Percentiles rank a stretch among this genome's conserved stretches.
These are phyloP conservation scores for Cubamyces lactineus DNA, from an alignment of 768 basidiomycete genomes.

Conservation along the genomic window DNA sequence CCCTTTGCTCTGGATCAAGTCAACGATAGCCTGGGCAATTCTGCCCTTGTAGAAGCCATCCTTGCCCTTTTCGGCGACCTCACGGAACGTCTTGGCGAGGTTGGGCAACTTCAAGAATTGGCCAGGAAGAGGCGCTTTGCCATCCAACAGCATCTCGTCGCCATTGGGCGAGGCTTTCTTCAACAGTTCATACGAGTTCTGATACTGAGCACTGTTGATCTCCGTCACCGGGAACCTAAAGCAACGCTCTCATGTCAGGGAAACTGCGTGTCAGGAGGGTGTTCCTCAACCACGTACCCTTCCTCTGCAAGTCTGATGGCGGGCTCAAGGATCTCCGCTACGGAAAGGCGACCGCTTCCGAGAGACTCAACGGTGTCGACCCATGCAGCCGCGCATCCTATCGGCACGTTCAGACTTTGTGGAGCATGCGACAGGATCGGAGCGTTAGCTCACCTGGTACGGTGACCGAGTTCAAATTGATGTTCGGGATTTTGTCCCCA, in stretches of 20 bases:
- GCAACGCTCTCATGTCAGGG: background rate
- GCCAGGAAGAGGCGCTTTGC: conserved; percentile 82
- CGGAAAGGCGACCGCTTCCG: conserved; percentile 70
- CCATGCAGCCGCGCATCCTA: conserved; percentile 96
- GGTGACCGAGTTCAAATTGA: conserved; percentile 89
- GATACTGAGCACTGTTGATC: conserved; percentile 59
- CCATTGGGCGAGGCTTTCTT: conserved; percentile 85
- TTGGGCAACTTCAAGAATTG: conserved; percentile 82
- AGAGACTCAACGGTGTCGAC: conserved; percentile 83
- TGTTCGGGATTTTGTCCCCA: conserved; percentile 70
- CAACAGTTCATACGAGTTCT: conserved; percentile 67
- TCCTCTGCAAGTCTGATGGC: conserved; percentile 92
- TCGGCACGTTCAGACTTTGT: background rate
- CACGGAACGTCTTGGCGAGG: conserved; percentile 82
- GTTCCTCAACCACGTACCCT: conserved; percentile 53
- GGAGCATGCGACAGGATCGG: background rate
- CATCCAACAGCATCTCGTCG: conserved; percentile 83
- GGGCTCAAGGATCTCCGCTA: conserved; percentile 80
- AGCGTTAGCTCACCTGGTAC: conserved; percentile 61
- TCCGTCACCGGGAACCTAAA: conserved; percentile 88
- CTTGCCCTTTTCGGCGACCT: conserved; percentile 79
- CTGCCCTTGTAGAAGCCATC: conserved; percentile 94
- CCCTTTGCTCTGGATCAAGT: conserved; percentile 81
- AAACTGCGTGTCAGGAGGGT: background rate
- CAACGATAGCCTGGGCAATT: conserved; percentile 86